Base-by-base conservation (phyloP, 1,139 yeast genomes). In the Geotrichum phurueaensis region DNA sequence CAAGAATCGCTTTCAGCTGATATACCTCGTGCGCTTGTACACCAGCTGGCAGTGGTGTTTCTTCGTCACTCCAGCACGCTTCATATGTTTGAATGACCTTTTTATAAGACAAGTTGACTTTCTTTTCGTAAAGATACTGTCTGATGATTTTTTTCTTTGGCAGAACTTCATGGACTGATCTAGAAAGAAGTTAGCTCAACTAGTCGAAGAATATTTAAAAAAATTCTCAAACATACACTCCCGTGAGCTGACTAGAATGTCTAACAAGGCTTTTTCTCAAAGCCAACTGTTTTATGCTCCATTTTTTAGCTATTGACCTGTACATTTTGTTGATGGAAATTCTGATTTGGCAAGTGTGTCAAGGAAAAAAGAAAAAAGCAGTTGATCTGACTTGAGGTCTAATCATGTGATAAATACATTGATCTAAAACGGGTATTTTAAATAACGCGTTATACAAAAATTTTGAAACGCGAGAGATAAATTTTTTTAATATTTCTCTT, bases 1-100 rank as follows among this genome's bases (percentile, higher is more conserved):
- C 85, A 45, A 92, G 75, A 0, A 88, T 84, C 48, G 81, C 79
- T 70, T 87, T 89, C 75, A 89, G 82, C 1, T 80, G 71, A 83
- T 90, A 82, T 58, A 91, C 73, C 65, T 89, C 94, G 1, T 75
- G 70, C 0, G 86, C 81, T 9, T 71, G 73, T 22, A 85, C 78
- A 56, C 77, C 79, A 0, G 65, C 63, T 0, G 88, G 86, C 48
- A 51, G 53, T 23, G 52, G 57, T 43, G 33, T 64, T 64, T 60
- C 63, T 53, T 58, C 69, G 65, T 31, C 60, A 1, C 51, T 62
- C 62, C 61, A 62, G 51, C 65, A 64, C n/a, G 65, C 56, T 22
- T 60, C 61, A 33, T 64, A 64, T 2, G 65, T 54, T 39, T 58
- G 52, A 13, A 63, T 13, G 1, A 64, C 65, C 12, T 58, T 62